These are phyloP conservation scores for Botryosphaeria dothidea DNA, from an alignment of 2,329 filamentous ascomycete genomes.

Conservation along the genomic window DNA sequence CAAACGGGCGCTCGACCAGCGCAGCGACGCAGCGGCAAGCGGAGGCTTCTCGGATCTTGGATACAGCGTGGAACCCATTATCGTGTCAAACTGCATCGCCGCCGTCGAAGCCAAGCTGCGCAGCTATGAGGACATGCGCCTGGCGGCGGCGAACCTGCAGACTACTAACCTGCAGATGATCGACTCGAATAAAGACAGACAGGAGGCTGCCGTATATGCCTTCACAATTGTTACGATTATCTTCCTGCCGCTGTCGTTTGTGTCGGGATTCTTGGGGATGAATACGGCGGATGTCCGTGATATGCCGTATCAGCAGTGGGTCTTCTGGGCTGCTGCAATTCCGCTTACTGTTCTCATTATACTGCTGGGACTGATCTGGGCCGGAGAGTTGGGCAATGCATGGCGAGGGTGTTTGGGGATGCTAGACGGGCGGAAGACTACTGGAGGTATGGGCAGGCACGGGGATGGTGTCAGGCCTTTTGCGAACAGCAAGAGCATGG, in stretches of 20 bases:
- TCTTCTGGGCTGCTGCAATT: constrained; percentile 39
- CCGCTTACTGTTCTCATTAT: not conserved
- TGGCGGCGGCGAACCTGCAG: not conserved
- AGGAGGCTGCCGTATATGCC: constrained; percentile 51
- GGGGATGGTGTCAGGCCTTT: not conserved
- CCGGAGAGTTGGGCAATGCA: not conserved
- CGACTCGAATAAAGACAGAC: constrained; percentile 31
- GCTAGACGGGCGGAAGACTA: not conserved
- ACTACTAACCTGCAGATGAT: not conserved
- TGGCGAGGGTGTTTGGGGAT: not conserved
- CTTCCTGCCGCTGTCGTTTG: constrained; percentile 47
- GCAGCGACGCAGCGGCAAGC: not conserved
- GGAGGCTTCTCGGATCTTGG: not conserved
- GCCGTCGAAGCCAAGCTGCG: not conserved
- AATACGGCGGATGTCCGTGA: constrained; percentile 45
- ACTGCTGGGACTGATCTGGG: not conserved
- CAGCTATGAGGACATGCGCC: constrained; percentile 10
- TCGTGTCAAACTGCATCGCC: not conserved
- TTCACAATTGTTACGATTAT: constrained; percentile 48
- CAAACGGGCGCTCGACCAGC: not conserved
- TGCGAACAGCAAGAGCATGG: not conserved
- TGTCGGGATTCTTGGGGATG: constrained; percentile 47
- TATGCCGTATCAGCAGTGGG: constrained; percentile 39
- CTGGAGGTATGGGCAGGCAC: not conserved
- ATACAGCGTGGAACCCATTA: not conserved